Conservation (phyloP, 2,329 filamentous ascomycete species). For the Trichophyton mentagrophytes region DNA sequence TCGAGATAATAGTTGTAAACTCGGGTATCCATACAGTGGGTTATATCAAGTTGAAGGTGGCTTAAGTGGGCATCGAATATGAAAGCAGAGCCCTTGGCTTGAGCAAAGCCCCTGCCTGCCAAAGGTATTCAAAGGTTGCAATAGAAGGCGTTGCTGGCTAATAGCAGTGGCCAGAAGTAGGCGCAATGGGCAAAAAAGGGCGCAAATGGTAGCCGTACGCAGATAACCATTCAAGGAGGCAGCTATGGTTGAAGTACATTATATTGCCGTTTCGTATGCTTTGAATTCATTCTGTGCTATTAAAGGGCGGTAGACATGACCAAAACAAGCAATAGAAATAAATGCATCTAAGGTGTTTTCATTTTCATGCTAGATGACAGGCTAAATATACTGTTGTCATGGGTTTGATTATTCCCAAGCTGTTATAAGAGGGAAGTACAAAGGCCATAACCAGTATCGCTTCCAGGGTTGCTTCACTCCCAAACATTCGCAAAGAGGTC, state of each 20-base stretch:
- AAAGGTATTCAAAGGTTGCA: background rate
- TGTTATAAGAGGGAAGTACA: background rate
- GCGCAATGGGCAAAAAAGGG: background rate
- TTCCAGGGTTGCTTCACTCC: slow-evolving; percentile 35
- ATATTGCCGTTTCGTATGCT: background rate
- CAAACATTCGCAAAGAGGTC: slow-evolving; percentile 95
- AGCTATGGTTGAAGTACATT: background rate
- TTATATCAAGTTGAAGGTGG: background rate
- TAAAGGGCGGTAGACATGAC: background rate
- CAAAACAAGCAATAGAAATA: background rate
- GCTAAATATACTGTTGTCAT: background rate
- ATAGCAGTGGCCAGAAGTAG: background rate
- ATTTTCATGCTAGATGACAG: background rate
- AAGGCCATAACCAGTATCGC: background rate
- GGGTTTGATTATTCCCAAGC: background rate
- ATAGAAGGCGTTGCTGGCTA: background rate
- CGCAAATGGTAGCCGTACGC: too few relatives aligned
- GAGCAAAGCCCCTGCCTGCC: background rate
- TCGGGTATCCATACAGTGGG: background rate
- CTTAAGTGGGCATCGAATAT: too few relatives aligned
- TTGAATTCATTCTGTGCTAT: background rate
- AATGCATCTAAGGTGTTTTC: background rate
- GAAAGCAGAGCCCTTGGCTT: background rate
- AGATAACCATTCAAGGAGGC: background rate
- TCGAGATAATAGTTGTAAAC: background rate